phyloP scores from a whole-genome alignment of 176 grass and related monocot genomes.

The Themeda triandra region DNA sequence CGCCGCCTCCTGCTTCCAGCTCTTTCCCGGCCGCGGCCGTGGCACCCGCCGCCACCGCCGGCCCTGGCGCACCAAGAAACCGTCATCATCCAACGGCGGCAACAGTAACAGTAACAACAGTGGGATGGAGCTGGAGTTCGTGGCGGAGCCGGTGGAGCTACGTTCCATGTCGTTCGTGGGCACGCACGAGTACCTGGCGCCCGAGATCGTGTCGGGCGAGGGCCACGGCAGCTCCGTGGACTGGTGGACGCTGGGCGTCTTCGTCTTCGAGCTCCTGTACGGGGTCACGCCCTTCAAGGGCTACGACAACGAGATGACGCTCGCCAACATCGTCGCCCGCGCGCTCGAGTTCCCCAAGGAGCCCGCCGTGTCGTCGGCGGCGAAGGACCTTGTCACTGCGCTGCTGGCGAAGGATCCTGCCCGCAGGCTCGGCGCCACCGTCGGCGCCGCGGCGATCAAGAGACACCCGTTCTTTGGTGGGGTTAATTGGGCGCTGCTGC shows the following conservation, averaged over 20 bases:
- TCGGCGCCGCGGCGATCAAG: conserved; percentile 84
- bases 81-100: background rate
- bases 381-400: conserved; percentile 58
- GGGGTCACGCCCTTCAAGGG: conserved; percentile 85
- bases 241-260: conserved; percentile 96
- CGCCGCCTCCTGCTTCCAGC: conserved; percentile 72
- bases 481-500: conserved; percentile 88
- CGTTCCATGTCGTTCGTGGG: conserved; percentile 96
- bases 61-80: conserved; percentile 33
- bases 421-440: conserved; percentile 55
- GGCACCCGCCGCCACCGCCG: background rate
- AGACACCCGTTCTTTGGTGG: conserved; percentile 74
- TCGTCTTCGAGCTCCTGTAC: conserved; percentile 93
- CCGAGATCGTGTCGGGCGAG: conserved; percentile 93
- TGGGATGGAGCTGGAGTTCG: conserved; percentile 56
- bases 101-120: background rate
- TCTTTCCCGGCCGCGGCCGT: conserved; percentile 36
- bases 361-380: conserved; percentile 40
- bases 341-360: conserved; percentile 94
- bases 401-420: conserved; percentile 82
- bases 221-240: conserved; percentile 92
- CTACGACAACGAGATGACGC: conserved; percentile 80
- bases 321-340: conserved; percentile 90
- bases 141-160: conserved; percentile 86
- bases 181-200: conserved; percentile 92